Evolutionary conservation across 2,329 filamentous ascomycete genomes (phyloP), one percentile per base, ranked within the genome.

Genomic region (Trichophyton simii): DNA sequence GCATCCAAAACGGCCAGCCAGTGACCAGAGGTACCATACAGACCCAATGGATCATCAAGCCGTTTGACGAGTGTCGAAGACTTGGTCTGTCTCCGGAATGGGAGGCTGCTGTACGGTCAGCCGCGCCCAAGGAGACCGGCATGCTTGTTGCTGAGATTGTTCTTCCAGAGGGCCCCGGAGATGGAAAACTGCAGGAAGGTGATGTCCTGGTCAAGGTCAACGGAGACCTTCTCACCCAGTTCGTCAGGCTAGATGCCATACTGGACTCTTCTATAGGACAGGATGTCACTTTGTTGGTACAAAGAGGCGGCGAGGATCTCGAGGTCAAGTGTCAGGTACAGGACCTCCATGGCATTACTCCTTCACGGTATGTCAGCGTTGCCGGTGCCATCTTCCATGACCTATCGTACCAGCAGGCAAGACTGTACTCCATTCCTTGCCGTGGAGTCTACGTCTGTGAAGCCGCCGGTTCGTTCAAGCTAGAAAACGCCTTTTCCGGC

Each of bases 111-210:
- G 85, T 95, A 65, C 86, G 94, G 38, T 84, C 88, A 67, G 80
- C 84, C 28, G 95, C 96, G 67, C 94, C 95, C 0, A 87, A 89
- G 68, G 94, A 96, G 76, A 97, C 91, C 25, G 95, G 94, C 70
- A 91, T 99, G 89, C 83, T 99, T 31, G 92, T 96, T 11, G 92
- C 91, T 20, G 95, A 99, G 76, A 95, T 96, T 63, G 86, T 97
- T 13, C 82, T 99, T 7, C 92, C 94, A 0, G 85, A 91, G 67
- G 95, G 94, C 0, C 95, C 94, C 25, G 94, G 88, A 0, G 84
- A 95, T 70, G 79, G 81, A 61, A 92, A 95, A 74, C 83, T 99
- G 28, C 87, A 96, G 72, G 94, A 99, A 73, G 94, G 94, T 54
- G 94, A 99, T 73, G 87, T 99, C 25, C 78, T 99, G 65, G 80